Evolutionary conservation across 768 basidiomycete genomes (phyloP), one percentile per base, ranked within the genome.

Genomic region (Pisolithus microcarpus): DNA sequence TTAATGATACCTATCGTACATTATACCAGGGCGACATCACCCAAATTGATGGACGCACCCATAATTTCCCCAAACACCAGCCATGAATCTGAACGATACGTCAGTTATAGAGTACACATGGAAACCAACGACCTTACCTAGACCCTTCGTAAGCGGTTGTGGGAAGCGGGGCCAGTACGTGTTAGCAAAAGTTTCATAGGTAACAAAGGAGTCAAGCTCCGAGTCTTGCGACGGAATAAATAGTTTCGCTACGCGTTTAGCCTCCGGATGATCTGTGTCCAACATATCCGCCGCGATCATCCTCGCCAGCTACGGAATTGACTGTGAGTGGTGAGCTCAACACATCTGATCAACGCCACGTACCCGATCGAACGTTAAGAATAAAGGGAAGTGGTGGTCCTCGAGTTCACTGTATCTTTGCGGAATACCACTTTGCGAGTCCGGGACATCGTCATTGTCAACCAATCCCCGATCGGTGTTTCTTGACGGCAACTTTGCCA

Each of bases 341-440:
- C 0, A 28, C 6, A 2, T 36, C 3, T 5, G n/a, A 23, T n/a
- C 16, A 28, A 28, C 2, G 37, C 1, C 13, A 38, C 21, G 55
- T 74, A 83, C 85, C 47, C 72, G 70, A 57, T 86, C 78, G 49
- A 80, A 83, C 0, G 85, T 84, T 1, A 85, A 58, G 54, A 87
- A 88, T 38, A 88, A 62, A 0, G 86, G 86, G 49, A 87, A 88
- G 58, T 88, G 76, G 0, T 70, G 57, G 34, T 84, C 82, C 37
- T 70, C 61, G 15, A 88, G 67, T 9, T 74, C 71, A 46, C 81
- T 83, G 53, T 75, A 88, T 34, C 59, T 70, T 24, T 56, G 48
- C 1, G 85, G 85, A 11, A 67, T 55, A 38, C 53, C 51, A 7
- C 28, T 43, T 21, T 26, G 53, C 6, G 68, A 48, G 64, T 61